These are phyloP conservation scores for Lachancea sp. DNA, from an alignment of 805 yeast genomes.

Conservation along the genomic window DNA sequence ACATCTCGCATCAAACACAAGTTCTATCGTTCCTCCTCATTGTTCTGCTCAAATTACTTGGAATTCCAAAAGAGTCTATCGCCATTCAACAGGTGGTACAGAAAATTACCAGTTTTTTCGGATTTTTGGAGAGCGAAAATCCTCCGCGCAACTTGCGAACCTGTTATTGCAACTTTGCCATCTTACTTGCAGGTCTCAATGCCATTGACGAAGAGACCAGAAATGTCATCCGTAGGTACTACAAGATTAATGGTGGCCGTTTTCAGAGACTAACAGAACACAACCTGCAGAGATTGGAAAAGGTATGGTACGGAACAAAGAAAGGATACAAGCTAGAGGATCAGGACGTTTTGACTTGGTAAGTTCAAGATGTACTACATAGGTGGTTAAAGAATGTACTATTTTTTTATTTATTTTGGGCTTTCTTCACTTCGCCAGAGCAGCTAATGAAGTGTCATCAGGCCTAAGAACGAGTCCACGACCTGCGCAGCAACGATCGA, in stretches of 20 bases:
- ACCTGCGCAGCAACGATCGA: conserved; percentile 57
- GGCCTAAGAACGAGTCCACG: conserved; percentile 42
- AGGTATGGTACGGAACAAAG: conserved; percentile 30
- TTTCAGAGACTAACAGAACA: conserved; percentile 32
- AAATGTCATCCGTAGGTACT: conserved; percentile 27
- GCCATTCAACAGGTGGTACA: conserved; percentile 31
- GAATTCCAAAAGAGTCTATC: conserved; percentile 30
- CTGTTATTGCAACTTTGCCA: conserved; percentile 34
- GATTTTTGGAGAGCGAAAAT: conserved; percentile 29
- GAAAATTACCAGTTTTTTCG: conserved; percentile 30
- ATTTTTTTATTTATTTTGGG: not conserved
- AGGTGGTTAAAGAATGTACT: not conserved
- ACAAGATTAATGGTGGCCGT: conserved; percentile 26
- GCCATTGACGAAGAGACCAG: conserved; percentile 32
- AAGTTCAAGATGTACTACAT: not conserved
- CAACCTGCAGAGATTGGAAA: conserved; percentile 29
- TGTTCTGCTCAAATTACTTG: conserved; percentile 28
- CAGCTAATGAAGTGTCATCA: conserved; percentile 34
- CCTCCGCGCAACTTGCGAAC: conserved; percentile 34
- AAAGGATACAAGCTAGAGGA: conserved; percentile 28
- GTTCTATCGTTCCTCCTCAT: conserved; percentile 31
- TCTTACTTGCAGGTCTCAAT: conserved; percentile 32
- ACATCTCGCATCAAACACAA: conserved; percentile 34
- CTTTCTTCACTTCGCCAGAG: not conserved
- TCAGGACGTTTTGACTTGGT: conserved; percentile 34